Conservation (phyloP, 371 early-diverging fungal genomes). For the Amoeboaphelidium protococcarum region DNA sequence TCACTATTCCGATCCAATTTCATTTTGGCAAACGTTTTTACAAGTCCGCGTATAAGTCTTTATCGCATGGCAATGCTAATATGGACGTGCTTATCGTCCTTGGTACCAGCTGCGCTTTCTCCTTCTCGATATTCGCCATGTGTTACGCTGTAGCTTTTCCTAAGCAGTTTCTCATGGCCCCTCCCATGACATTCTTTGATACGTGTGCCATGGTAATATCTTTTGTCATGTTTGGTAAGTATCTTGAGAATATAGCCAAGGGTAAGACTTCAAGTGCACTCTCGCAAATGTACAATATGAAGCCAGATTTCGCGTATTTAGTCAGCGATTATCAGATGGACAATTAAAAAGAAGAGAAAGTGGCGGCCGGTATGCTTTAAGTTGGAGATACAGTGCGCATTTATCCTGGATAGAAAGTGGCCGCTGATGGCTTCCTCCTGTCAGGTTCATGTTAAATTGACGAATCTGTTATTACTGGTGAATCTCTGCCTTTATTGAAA, state of each 20-base stretch:
- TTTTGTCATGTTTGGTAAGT: constrained; percentile 65
- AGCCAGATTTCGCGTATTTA: constrained; percentile 45
- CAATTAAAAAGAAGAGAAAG: constrained; percentile 27
- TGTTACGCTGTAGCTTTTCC: constrained; percentile 14
- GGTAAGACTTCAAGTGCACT: constrained; percentile 68
- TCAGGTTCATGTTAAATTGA: constrained; percentile 61
- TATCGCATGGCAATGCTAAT: constrained; percentile 50
- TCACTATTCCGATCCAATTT: constrained; percentile 80
- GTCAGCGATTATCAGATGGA: constrained; percentile 14
- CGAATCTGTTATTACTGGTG: constrained; percentile 96
- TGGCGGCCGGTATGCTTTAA: constrained; percentile 63
- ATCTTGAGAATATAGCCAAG: constrained; percentile 74
- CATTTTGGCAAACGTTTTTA: constrained; percentile 56
- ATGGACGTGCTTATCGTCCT: constrained; percentile 86
- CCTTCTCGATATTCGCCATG: constrained; percentile 38
- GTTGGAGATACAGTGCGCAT: constrained; percentile 54
- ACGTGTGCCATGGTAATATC: constrained; percentile 66
- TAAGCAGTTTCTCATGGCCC: constrained; percentile 6
- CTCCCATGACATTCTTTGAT: constrained; percentile 66
- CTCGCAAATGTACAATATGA: constrained; percentile 53
- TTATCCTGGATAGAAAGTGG: constrained; percentile 73
- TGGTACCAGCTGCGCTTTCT: constrained; percentile 57
- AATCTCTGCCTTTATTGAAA: constrained; percentile 67
- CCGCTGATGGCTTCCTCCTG: constrained; percentile 72
- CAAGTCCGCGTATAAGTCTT: constrained; percentile 37